Conservation (phyloP, 805 yeast genomes). For the Spathaspora boniae region DNA sequence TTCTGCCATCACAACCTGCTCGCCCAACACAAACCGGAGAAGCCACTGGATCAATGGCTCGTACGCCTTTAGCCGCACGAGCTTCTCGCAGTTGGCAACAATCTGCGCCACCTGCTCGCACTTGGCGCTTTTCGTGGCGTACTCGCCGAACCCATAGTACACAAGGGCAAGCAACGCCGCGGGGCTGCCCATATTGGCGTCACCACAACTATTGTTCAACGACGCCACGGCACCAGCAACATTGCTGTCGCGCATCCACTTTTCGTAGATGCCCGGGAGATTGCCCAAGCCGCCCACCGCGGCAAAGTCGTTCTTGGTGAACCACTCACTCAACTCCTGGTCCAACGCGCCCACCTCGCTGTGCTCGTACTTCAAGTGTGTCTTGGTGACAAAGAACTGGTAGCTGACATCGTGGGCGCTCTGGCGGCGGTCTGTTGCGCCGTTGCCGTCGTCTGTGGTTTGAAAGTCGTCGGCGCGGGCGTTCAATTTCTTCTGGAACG, state of each 20-base stretch:
- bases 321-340: conserved; percentile 38
- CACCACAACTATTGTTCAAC: conserved; percentile 3
- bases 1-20: too few relatives aligned
- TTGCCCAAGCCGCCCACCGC: conserved; percentile 17
- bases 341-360: conserved; percentile 23
- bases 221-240: neutral
- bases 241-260: neutral
- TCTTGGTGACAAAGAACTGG: conserved; percentile 30
- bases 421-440: neutral
- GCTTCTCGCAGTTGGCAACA: conserved; percentile 9
- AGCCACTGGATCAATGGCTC: conserved; percentile 8
- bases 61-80: conserved; percentile 7
- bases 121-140: conserved; percentile 6
- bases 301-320: conserved; percentile 27
- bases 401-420: conserved; percentile 8
- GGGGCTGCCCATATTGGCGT: neutral
- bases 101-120: conserved; percentile 13
- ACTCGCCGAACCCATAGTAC: conserved; percentile 28
- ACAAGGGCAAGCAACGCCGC: conserved; percentile 13
- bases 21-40: conserved; percentile 5
- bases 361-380: conserved; percentile 28
- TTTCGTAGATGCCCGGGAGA: conserved; percentile 9
- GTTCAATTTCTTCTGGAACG: conserved; percentile 40
- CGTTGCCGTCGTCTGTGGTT: neutral
- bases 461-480: conserved; percentile 30